Base-by-base conservation (phyloP, 805 yeast species). In the Lachancea cidri region DNA sequence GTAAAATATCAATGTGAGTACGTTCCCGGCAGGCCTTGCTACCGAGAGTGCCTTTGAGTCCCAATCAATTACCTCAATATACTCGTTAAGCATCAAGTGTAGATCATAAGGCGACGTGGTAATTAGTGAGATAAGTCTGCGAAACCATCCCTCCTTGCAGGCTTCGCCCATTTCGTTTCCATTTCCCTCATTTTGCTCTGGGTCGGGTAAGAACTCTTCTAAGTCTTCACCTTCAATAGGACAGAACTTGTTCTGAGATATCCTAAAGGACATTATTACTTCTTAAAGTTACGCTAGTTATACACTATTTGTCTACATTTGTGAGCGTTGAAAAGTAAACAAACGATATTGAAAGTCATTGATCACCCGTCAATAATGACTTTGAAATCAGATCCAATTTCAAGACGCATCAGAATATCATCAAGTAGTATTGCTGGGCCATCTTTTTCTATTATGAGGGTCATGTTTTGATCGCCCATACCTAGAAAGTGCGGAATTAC, bases 41-140 rank as follows among this genome's bases (percentile, higher is more conserved):
- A 53, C 34, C 2, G 52, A 36, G 2, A 15, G 16, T 2, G 58
- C 52, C 35, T 56, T 55, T 2, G 47, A 30, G 36, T 60, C 64
- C 65, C 66, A 61, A 40, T 61, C 63, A 8, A 58, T 53, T 3
- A 49, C 20, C 20, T 47, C 56, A 3, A 56, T 17, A 14, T 42
- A 33, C 45, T 62, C 66, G 36, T 48, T 45, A 1, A 56, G 4
- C 2, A 37, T 25, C 27, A 60, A 14, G 13, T 49, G 42, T 40
- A 55, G 33, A 41, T 62, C 66, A 31, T 52, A 52, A 4, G 56
- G 57, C 8, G 51, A 48, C 3, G 40, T 42, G 4, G 42, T 36
- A 3, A 44, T 30, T 13, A 44, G 19, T 5, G 44, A 33, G 3
- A 38, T n/a, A n/a, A 41, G 6, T 4, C 19, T 32, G 22, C 34